Conservation (phyloP, 1,284 basidiomycete species). For the Trametes sp. region DNA sequence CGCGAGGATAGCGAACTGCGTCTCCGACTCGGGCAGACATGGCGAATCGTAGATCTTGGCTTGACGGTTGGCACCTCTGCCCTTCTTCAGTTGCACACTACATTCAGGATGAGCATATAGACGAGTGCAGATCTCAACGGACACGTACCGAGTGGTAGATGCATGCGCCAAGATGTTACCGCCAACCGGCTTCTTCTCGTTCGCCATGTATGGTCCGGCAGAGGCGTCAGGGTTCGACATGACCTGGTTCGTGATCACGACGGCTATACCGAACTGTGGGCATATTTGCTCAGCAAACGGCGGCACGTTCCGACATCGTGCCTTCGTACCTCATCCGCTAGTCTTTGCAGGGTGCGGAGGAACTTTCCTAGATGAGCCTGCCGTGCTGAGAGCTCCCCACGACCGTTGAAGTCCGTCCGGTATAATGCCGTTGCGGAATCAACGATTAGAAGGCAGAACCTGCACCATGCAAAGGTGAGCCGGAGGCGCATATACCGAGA, state of each 20-base stretch:
- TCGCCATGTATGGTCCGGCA: slow-evolving; percentile 86
- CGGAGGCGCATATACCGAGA: slow-evolving; percentile 29
- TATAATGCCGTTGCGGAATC: slow-evolving; percentile 98
- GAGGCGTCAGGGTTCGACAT: slow-evolving; percentile 97
- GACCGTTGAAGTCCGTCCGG: slow-evolving; percentile 94
- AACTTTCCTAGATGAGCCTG: slow-evolving; percentile 99
- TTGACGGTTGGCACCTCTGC: slow-evolving; percentile 90
- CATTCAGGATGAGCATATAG: not conserved
- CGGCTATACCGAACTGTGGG: slow-evolving; percentile 91
- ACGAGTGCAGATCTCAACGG: not conserved
- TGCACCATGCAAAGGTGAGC: slow-evolving; percentile 41
- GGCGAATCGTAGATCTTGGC: slow-evolving; percentile 99
- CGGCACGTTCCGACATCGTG: not conserved
- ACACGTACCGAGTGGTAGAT: slow-evolving; percentile 85
- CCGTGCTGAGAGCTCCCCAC: slow-evolving; percentile 94
- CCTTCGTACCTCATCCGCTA: slow-evolving; percentile 89
- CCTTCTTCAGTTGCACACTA: slow-evolving; percentile 93
- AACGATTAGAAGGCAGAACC: slow-evolving; percentile 96
- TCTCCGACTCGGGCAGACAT: slow-evolving; percentile 96
- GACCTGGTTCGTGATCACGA: slow-evolving; percentile 98
- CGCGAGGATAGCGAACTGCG: slow-evolving; percentile 91
- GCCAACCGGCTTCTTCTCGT: slow-evolving; percentile 98
- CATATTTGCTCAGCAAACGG: slow-evolving; percentile 5
- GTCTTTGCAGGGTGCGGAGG: slow-evolving; percentile 88
- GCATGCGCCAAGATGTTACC: slow-evolving; percentile 98